Percentiles rank a stretch among this genome's conserved stretches.
Conservation (phyloP, 2,329 filamentous ascomycete genomes). For the Fusarium sp. region DNA sequence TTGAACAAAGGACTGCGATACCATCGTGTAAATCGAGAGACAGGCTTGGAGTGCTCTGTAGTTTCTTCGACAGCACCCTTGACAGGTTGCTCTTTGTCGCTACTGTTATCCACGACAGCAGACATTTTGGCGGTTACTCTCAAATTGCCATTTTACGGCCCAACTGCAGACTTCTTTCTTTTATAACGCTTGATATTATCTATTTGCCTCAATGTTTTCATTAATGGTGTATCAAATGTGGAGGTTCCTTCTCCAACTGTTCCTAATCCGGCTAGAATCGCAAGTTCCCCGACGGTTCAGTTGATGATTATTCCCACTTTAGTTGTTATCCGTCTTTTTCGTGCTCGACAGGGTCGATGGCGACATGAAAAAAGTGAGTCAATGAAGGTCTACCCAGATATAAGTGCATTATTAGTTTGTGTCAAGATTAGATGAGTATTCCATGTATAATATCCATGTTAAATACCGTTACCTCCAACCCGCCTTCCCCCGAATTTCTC, state of each 20-base stretch:
- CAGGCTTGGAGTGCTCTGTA: constrained; percentile 28
- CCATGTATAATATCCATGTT: neutral
- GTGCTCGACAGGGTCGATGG: constrained; percentile 39
- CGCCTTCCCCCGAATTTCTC: constrained; percentile 17
- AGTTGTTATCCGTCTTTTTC: constrained; percentile 18
- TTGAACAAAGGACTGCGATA: constrained; percentile 57
- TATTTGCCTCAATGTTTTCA: constrained; percentile 5
- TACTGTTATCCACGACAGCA: constrained; percentile 17
- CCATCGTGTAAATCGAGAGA: constrained; percentile 40
- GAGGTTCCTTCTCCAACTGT: constrained; percentile 8
- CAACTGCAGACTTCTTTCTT: neutral
- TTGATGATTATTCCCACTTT: constrained; percentile 23
- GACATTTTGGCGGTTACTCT: constrained; percentile 25
- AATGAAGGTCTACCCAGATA: neutral
- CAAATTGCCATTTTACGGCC: neutral
- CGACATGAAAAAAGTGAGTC: constrained; percentile 16
- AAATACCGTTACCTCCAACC: constrained; percentile 2
- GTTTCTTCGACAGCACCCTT: constrained; percentile 27
- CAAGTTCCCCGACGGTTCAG: constrained; percentile 24
- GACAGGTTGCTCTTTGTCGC: constrained; percentile 29
- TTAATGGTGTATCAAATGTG: constrained; percentile 21
- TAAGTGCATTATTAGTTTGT: neutral
- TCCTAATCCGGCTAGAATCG: constrained; percentile 32
- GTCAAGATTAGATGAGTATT: neutral
- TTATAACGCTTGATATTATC: constrained; percentile 3